Evolutionary conservation across 2,329 filamentous ascomycete species (phyloP).

Genomic region (Neopestalotiopsis sp.): DNA sequence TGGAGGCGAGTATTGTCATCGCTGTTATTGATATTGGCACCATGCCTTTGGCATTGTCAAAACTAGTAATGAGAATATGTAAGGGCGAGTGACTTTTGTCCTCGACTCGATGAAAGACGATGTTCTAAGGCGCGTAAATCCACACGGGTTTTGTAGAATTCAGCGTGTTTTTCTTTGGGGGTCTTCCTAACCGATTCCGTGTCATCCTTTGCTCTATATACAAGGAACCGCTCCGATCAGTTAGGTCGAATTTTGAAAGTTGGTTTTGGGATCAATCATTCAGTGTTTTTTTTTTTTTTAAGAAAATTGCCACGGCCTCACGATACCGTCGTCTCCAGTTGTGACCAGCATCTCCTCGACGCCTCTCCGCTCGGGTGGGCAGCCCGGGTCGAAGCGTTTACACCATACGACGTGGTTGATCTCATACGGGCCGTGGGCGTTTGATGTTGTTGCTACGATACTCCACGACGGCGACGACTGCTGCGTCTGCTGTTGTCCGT

Average conservation of each 20-base stretch:
- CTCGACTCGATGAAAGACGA: too few species aligned
- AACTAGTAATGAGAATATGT: too few species aligned
- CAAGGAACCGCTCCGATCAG: too few species aligned
- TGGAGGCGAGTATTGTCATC: too few species aligned
- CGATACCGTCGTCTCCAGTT: constrained; percentile 89
- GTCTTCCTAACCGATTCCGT: too few species aligned
- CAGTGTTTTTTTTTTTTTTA: constrained; percentile 7
- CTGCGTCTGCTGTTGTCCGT: constrained; percentile 33
- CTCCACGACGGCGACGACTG: constrained; percentile 61
- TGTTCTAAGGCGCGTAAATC: too few species aligned
- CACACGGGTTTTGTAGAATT: too few species aligned
- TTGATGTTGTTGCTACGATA: constrained; percentile 70
- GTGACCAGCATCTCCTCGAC: constrained; percentile 86
- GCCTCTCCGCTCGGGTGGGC: constrained; percentile 50
- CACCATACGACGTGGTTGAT: constrained; percentile 94
- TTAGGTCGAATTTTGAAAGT: background rate
- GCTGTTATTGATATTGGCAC: too few species aligned
- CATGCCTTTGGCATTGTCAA: too few species aligned
- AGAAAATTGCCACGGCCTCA: constrained; percentile 79
- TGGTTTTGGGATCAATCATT: background rate
- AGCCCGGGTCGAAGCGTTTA: constrained; percentile 71
- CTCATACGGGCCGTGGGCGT: constrained; percentile 90
- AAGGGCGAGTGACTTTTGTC: too few species aligned
- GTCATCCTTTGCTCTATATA: too few species aligned
- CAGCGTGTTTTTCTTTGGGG: too few species aligned